Percentiles rank a stretch among this genome's conserved stretches.
phyloP scores from a whole-genome alignment of 352 stramenopile species.

The Phytophthora melonis region DNA sequence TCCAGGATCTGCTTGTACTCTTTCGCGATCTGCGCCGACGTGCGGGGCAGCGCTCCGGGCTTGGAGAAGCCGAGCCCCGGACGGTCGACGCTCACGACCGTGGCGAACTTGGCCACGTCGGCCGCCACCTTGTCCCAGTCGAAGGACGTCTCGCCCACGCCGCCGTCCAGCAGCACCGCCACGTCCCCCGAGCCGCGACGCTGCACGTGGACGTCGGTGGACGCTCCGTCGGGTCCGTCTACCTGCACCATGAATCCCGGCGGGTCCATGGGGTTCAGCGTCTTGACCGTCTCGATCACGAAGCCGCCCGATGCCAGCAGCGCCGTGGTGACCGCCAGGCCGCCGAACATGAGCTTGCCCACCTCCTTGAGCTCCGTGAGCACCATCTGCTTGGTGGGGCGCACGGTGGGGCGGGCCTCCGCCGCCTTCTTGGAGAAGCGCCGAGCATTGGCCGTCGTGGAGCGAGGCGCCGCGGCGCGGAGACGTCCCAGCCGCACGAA shows the following conservation, averaged over 20 bases:
- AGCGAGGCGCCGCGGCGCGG: background rate
- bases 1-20: slow-evolving; percentile 76
- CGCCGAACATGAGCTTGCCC: slow-evolving; percentile 68
- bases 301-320: slow-evolving; percentile 66
- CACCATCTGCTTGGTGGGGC: slow-evolving; percentile 57
- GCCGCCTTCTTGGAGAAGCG: slow-evolving; percentile 34
- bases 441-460: background rate
- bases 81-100: slow-evolving; percentile 73
- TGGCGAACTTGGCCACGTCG: slow-evolving; percentile 59
- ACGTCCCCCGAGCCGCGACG: slow-evolving; percentile 54
- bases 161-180: slow-evolving; percentile 76
- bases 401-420: slow-evolving; percentile 21
- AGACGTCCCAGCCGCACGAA: slow-evolving; percentile 33
- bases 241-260: slow-evolving; percentile 67
- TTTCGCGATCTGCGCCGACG: slow-evolving; percentile 61
- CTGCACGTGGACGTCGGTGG: slow-evolving; percentile 63
- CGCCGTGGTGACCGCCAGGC: slow-evolving; percentile 49
- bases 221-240: slow-evolving; percentile 43
- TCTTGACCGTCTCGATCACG: slow-evolving; percentile 76
- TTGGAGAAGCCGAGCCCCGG: slow-evolving; percentile 80
- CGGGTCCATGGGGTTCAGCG: slow-evolving; percentile 57
- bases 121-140: slow-evolving; percentile 83
- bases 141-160: slow-evolving; percentile 86
- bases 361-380: slow-evolving; percentile 67
- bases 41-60: slow-evolving; percentile 53